Percentiles rank a stretch among this genome's conserved stretches.
Evolutionary conservation across 345 rosid species (phyloP).

Genomic region (Citrus australasica): DNA sequence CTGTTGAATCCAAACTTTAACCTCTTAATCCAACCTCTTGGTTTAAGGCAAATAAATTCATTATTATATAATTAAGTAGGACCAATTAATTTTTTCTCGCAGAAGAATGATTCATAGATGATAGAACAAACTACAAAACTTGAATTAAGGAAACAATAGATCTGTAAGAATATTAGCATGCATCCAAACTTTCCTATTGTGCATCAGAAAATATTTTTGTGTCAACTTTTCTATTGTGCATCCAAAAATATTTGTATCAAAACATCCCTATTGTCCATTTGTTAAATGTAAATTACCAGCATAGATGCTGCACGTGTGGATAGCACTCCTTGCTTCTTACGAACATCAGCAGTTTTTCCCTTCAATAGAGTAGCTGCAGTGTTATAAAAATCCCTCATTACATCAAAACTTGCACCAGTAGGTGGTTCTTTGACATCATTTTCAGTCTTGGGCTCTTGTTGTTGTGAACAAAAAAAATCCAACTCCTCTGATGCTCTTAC

Average conservation of each 20-base stretch:
- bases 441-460: conserved; percentile 28
- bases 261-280: not conserved
- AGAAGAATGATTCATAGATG: not conserved
- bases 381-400: conserved; percentile 49
- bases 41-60: not conserved
- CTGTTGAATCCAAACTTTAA: no score
- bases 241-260: not conserved
- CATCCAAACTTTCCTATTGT: not conserved
- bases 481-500: conserved; percentile 58
- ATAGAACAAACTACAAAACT: not conserved
- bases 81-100: not conserved
- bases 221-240: not conserved
- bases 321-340: conserved; percentile 70
- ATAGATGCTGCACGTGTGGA: conserved; percentile 91
- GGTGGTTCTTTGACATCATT: conserved; percentile 38
- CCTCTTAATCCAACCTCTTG: no score
- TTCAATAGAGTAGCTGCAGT: conserved; percentile 52
- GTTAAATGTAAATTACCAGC: conserved; percentile 60
- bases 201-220: not conserved
- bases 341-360: conserved; percentile 51
- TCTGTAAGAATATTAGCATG: conserved; percentile 3
- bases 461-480: conserved; percentile 28
- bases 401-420: conserved; percentile 45
- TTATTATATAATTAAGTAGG: not conserved
- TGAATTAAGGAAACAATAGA: not conserved